Conservation (phyloP, 176 grass and related monocot species). For the Pharus latifolius region DNA sequence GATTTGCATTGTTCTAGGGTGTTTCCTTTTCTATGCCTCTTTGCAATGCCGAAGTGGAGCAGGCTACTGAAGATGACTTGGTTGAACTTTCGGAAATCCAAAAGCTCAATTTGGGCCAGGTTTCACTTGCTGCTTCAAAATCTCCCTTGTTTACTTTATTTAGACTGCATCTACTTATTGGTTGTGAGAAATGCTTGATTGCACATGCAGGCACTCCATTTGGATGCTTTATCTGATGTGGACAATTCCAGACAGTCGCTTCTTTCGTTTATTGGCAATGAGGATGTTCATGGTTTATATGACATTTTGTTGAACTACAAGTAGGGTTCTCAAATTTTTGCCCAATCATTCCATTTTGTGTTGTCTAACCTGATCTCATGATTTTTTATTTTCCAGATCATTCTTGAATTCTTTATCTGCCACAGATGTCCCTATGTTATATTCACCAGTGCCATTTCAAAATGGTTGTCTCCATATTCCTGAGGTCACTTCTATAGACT, state of each 20-base stretch:
- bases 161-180: not conserved
- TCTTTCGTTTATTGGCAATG: slow-evolving; percentile 59
- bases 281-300: slow-evolving; percentile 74
- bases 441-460: slow-evolving; percentile 64
- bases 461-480: slow-evolving; percentile 69
- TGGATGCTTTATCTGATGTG: slow-evolving; percentile 60
- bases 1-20: slow-evolving; percentile 29
- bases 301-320: slow-evolving; percentile 86
- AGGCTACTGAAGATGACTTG: slow-evolving; percentile 74
- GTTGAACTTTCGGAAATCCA: slow-evolving; percentile 79
- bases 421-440: slow-evolving; percentile 62
- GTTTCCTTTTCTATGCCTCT: slow-evolving; percentile 83
- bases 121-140: slow-evolving; percentile 11
- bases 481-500: slow-evolving; percentile 34
- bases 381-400: slow-evolving; percentile 36
- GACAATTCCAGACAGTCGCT: slow-evolving; percentile 79
- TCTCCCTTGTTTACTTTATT: not conserved
- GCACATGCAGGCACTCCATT: slow-evolving; percentile 47
- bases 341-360: not conserved
- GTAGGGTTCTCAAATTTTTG: slow-evolving; percentile 22
- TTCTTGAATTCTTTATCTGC: slow-evolving; percentile 51
- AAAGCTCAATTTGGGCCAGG: slow-evolving; percentile 78
- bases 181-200: not conserved
- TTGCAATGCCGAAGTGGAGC: slow-evolving; percentile 59
- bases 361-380: not conserved